A percentile compares a stretch with the other conserved stretches of the same genome.
phyloP scores from a whole-genome alignment of 169 alveolate genomes.

The Besnoitia besnoiti region DNA sequence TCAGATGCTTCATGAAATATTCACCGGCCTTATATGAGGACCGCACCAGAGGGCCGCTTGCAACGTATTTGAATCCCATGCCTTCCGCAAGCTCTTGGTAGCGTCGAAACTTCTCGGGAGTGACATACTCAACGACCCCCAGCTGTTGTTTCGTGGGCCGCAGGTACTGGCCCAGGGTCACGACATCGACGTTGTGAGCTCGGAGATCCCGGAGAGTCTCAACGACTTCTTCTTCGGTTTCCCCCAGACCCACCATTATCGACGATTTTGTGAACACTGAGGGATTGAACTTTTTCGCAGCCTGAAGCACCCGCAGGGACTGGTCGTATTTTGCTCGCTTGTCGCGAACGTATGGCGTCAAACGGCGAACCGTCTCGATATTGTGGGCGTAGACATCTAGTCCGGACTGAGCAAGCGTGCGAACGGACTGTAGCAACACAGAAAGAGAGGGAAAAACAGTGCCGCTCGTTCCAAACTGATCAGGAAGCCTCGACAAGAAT shows the following conservation, averaged over 20 bases:
- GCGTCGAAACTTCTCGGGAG: slow-evolving; percentile 71
- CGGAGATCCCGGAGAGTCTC: slow-evolving; percentile 68
- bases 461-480: too few species aligned
- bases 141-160: slow-evolving; percentile 76
- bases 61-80: slow-evolving; percentile 77
- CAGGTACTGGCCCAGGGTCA: slow-evolving; percentile 77
- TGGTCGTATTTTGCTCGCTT: slow-evolving; percentile 71
- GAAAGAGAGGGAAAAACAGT: too few species aligned
- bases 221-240: slow-evolving; percentile 73
- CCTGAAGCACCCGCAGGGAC: slow-evolving; percentile 68
- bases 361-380: slow-evolving; percentile 77
- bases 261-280: slow-evolving; percentile 76
- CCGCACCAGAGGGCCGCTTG: slow-evolving; percentile 79
- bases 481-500: too few species aligned
- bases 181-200: slow-evolving; percentile 69
- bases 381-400: slow-evolving; percentile 80
- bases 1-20: slow-evolving; percentile 67
- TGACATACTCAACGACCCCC: slow-evolving; percentile 71
- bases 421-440: slow-evolving; percentile 46
- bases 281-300: slow-evolving; percentile 73
- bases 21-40: slow-evolving; percentile 79
- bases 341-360: slow-evolving; percentile 75
- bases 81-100: slow-evolving; percentile 69
- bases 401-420: slow-evolving; percentile 72
- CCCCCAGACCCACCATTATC: slow-evolving; percentile 79